Evolutionary conservation across 768 basidiomycete species (phyloP), one percentile per base, ranked within the genome.

Genomic region (Lactifluus rugatus): DNA sequence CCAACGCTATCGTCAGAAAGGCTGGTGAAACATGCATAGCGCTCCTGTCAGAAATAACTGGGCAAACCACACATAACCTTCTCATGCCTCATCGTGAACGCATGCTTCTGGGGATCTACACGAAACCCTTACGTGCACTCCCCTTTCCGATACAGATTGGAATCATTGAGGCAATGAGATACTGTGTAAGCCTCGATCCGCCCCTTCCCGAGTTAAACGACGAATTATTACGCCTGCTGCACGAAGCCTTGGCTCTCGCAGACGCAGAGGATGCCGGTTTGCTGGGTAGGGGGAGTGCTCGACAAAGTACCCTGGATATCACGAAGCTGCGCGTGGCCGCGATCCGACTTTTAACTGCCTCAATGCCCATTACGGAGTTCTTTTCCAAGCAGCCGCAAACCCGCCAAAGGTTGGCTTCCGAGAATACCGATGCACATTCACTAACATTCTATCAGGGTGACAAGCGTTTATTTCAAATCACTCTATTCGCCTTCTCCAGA

Each of bases 381-480:
- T 92, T 94, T 70, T 81, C 84, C 5, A 81, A 85, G 62, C 93
- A 94, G 67, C 81, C 78, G 62, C 82, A 84, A 67, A 90, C 89
- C 2, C 82, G 96, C 10, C 87, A 93, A 67, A 85, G 85, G 93
- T 93, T 68, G 63, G 74, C 64, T 21, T 21, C 21, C 39, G 32
- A 41, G 31, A 26, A 41, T 26, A 10, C 28, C 39, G 47, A 47
- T 23, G 49, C 10, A 11, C 54, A 31, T 53, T 48, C 45, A 51
- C 23, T 31, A 17, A 61, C 42, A 19, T 26, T 42, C 61, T 14
- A 23, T 14, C 39, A 95, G 94, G 65, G 92, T 97, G 11, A 94
- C 93, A 17, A 79, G 89, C 36, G 89, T 97, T 21, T 98, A 97
- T 73, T 99, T 99, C 80, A 98, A 99, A 73, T 93, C 94, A 11